Evolutionary conservation across 352 stramenopile genomes (phyloP), one percentile per base, ranked within the genome.

Genomic region (Saprolegnia diclina): DNA sequence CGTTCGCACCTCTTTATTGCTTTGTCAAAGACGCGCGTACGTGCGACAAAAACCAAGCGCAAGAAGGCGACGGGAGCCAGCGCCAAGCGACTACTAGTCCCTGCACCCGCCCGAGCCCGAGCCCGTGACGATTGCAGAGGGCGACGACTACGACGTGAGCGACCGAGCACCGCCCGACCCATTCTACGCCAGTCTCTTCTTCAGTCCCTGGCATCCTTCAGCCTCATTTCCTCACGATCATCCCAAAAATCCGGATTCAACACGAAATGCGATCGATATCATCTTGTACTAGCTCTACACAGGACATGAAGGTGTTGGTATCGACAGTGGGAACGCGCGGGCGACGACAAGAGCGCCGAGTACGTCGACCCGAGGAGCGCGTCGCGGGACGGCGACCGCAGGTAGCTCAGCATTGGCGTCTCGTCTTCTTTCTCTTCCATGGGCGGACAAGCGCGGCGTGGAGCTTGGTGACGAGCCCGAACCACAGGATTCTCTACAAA

Each of bases 61-160:
- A n/a, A n/a, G 16, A 62, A 62, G 54, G 37, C n/a, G n/a, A 38
- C n/a, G n/a, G n/a, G n/a, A n/a, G n/a, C n/a, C n/a, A n/a, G n/a
- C n/a, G n/a, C n/a, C n/a, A n/a, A n/a, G n/a, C n/a, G n/a, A 18
- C 26, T 13, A 59, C 24, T 9, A 37, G n/a, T 24, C 16, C 52
- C 52, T 59, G n/a, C n/a, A n/a, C n/a, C 5, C n/a, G 9, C 9
- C 52, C 14, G 7, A n/a, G 11, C 18, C 14, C 26, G 26, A 10
- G 26, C 29, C 56, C 26, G n/a, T 16, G 32, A 64, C 11, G 5
- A 82, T 91, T 54, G 76, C 85, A 29, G 81, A 91, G 54, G 83
- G 90, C 63, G 81, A 88, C 29, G 67, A 89, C 66, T 90, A 91
- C 56, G 83, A 92, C 52, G 82, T 84, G 55, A 92, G 83, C 61